Evolutionary conservation across 345 rosid species (phyloP), one percentile per base, ranked within the genome.

Genomic region (Lepidium africanum): DNA sequence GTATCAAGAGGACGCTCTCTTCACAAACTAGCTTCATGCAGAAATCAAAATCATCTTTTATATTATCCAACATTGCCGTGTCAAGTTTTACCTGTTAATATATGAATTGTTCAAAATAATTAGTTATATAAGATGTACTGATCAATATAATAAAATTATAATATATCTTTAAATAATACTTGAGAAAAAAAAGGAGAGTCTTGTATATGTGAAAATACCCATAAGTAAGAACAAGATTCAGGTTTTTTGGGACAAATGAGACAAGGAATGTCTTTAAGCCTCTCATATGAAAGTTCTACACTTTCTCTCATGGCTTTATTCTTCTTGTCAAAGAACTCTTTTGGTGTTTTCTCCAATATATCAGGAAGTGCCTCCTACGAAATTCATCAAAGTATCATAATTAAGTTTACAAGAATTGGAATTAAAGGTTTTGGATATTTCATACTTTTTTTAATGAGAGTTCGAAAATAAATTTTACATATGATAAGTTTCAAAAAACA

Each of bases 1-100:
- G 91, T 23, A 85, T 52, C 63, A 83, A 73, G 7, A 86, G 59
- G 36, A 84, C 85, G 1, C 83, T 82, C 65, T 87, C 93, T 62
- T 89, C 91, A 41, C 33, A 72, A 7, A 69, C 78, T 49, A 89
- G 73, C 78, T 81, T 82, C 60, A 69, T 27, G 32, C 32, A 27
- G 6, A 27, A 27, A 27, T 27, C 32, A 27, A 27, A 27, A 27
- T 27, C 32, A 67, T 85, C 84, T 5, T 54, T 38, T 3, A 89
- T 82, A 57, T 61, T 82, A 43, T 85, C 83, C 43, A 89, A 36
- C 72, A 66, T 8, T 17, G 82, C 73, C n/a, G 78, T 27, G 41
- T 85, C 65, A 43, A 86, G 70, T 74, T 85, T 85, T 27, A 78
- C 77, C 95, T 82, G 83, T 37, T 5, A n/a, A 9, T 27, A 27